Base-by-base conservation (phyloP, 208 protist genomes). In the Acanthamoeba triangularis region DNA sequence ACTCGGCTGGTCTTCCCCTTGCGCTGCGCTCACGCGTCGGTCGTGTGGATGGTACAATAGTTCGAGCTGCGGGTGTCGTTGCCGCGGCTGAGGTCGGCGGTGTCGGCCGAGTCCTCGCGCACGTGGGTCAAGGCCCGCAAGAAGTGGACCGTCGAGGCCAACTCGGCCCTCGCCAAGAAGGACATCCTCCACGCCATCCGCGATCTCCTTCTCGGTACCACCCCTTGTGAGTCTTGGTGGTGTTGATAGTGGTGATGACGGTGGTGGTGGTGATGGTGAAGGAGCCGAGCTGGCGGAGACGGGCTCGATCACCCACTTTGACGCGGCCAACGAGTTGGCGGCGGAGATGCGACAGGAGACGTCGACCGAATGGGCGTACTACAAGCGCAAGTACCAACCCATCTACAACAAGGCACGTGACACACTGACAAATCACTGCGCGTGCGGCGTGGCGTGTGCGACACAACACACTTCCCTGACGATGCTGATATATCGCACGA, bases 241-340 rank as follows among this genome's bases (percentile, higher is more conserved):
- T n/a, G n/a, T n/a, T n/a, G n/a, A n/a, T n/a, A n/a, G n/a, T n/a
- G n/a, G n/a, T n/a, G n/a, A n/a, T n/a, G n/a, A n/a, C n/a, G n/a
- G n/a, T n/a, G n/a, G n/a, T n/a, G n/a, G n/a, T n/a, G n/a, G n/a
- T n/a, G n/a, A n/a, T n/a, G n/a, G n/a, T 25, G n/a, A 16, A 69
- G 84, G 54, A 37, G 84, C 59, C 20, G 84, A 90, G 84, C 33
- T 90, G 44, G 84, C 84, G 8, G 84, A 90, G 84, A 90, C 84
- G 30, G 84, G 84, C 30, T 69, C 54, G 5, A 90, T 90, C 56
- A 33, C 28, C 3, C n/a, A 33, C 54, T 90, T 61, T 37, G 59
- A 49, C 16, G 84, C 33, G 14, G 84, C 84, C 84, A 90, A 90
- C 59, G 84, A 90, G 2, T 3, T 61, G 20, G 84, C 49, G 16